These are phyloP conservation scores for Xerocomus minutiporus DNA, from an alignment of 1,284 basidiomycete species.

Conservation along the genomic window DNA sequence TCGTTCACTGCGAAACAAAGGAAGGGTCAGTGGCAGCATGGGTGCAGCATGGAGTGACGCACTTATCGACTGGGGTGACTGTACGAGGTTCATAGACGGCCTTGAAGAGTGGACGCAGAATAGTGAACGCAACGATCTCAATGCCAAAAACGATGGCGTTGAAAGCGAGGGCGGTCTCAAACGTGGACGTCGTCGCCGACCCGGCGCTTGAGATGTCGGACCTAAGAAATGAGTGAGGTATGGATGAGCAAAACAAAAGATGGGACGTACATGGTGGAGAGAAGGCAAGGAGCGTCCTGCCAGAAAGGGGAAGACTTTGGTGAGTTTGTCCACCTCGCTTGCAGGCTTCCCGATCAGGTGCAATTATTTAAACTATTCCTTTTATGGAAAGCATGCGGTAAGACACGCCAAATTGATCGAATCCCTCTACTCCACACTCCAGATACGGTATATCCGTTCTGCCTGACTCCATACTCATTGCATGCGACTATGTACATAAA, in stretches of 20 bases:
- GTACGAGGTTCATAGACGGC: conserved; percentile 80
- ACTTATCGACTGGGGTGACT: conserved; percentile 49
- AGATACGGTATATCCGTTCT: neutral
- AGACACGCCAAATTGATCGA: neutral
- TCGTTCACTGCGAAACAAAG: conserved; percentile 46
- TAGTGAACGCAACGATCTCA: conserved; percentile 67
- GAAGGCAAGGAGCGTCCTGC: conserved; percentile 11
- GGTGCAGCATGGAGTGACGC: conserved; percentile 23
- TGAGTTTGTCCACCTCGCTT: conserved; percentile 5
- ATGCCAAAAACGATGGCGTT: conserved; percentile 63
- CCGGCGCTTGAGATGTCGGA: conserved; percentile 26
- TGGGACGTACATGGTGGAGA: conserved; percentile 19
- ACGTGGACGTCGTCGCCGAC: conserved; percentile 56
- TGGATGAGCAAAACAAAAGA: neutral
- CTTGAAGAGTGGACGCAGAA: conserved; percentile 68
- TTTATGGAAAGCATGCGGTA: conserved; percentile 5
- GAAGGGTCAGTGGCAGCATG: conserved; percentile 4
- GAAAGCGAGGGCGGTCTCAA: conserved; percentile 73
- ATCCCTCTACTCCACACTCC: neutral
- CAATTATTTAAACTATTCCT: conserved; percentile 5
- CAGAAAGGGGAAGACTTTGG: neutral
- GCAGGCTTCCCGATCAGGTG: conserved; percentile 4
- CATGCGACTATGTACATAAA: neutral
- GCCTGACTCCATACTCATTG: neutral
- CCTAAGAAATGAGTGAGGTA: conserved; percentile 18